Percentiles rank a stretch among this genome's conserved stretches.
These are phyloP conservation scores for Crithidia sp. DNA, from an alignment of 208 protist genomes.

Conservation along the genomic window DNA sequence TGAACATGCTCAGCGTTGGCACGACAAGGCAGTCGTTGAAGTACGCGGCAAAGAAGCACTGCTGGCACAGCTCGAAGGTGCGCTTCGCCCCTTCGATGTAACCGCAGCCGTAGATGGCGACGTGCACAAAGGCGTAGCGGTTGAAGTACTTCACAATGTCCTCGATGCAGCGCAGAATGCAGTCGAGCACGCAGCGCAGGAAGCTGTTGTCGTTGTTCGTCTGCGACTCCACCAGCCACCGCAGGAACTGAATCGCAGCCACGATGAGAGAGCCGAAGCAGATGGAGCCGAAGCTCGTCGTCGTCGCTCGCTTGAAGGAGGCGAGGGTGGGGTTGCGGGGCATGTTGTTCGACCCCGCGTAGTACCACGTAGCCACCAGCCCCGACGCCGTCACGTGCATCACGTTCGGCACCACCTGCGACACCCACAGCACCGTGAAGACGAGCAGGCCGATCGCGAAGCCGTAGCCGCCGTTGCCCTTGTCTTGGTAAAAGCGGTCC, in stretches of 20 bases:
- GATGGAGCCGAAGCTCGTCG: constrained; percentile 90
- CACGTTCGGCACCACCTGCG: constrained; percentile 80
- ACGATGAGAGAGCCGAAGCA: constrained; percentile 93
- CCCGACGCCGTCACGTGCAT: constrained; percentile 86
- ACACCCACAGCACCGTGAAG: constrained; percentile 65
- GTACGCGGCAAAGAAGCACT: constrained; percentile 81
- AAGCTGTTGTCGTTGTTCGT: constrained; percentile 50
- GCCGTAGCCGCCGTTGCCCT: constrained; percentile 38
- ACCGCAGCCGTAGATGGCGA: constrained; percentile 92
- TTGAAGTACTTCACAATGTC: constrained; percentile 91
- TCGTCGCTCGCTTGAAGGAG: constrained; percentile 77
- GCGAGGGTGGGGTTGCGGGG: constrained; percentile 71
- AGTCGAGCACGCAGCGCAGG: constrained; percentile 43
- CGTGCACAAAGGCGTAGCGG: constrained; percentile 92
- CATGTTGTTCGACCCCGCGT: constrained; percentile 69
- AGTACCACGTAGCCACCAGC: constrained; percentile 91
- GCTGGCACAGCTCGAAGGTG: constrained; percentile 79
- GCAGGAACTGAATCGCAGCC: constrained; percentile 81
- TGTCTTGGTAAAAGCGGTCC: constrained; percentile 40
- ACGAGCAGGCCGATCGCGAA: constrained; percentile 57
- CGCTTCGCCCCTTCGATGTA: constrained; percentile 92
- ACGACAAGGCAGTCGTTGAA: constrained; percentile 90
- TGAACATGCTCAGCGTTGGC: constrained; percentile 66
- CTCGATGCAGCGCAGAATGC: constrained; percentile 75
- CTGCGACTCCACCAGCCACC: constrained; percentile 46